Evolutionary conservation across 208 protist species (phyloP).

Genomic region (Strigomonas galati): DNA sequence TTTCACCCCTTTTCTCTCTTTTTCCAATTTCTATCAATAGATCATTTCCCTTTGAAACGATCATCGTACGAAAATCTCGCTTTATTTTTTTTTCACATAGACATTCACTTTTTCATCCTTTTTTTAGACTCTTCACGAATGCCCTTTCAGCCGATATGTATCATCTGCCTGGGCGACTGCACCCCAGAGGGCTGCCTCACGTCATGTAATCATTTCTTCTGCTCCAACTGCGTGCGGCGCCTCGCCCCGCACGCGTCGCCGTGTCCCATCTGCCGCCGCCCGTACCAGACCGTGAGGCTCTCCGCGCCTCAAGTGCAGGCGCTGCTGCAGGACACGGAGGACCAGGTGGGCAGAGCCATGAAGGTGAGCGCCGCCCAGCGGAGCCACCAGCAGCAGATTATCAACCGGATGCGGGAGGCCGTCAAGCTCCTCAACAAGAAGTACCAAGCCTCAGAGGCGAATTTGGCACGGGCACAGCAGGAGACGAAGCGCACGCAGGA

Average conservation of each 20-base stretch:
- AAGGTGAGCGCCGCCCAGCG: slow-evolving; percentile 55
- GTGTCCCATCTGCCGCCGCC: slow-evolving; percentile 69
- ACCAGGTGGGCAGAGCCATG: slow-evolving; percentile 21
- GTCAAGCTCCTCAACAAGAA: slow-evolving; percentile 56
- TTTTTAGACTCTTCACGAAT: slow-evolving; percentile 23
- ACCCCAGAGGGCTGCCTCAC: slow-evolving; percentile 58
- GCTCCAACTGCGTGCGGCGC: slow-evolving; percentile 55
- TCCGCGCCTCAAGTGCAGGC: slow-evolving; percentile 35
- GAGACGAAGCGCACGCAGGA: slow-evolving; percentile 27
- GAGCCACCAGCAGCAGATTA: slow-evolving; percentile 52
- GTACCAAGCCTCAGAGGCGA: slow-evolving; percentile 29
- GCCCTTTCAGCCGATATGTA: slow-evolving; percentile 76
- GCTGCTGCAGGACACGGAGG: slow-evolving; percentile 38
- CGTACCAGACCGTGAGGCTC: slow-evolving; percentile 39
- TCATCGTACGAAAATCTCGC: no score
- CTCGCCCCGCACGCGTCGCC: slow-evolving; percentile 33
- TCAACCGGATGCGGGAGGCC: slow-evolving; percentile 60
- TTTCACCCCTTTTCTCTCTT: neutral
- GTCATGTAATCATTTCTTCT: slow-evolving; percentile 88
- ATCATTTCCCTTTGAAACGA: no score
- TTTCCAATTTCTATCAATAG: no score
- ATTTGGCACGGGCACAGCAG: slow-evolving; percentile 20
- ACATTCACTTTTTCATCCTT: neutral
- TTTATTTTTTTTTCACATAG: neutral
- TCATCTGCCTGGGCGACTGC: slow-evolving; percentile 76